These are phyloP conservation scores for Aureobasidium leucospermi DNA, from an alignment of 2,329 filamentous ascomycete genomes.

Conservation along the genomic window DNA sequence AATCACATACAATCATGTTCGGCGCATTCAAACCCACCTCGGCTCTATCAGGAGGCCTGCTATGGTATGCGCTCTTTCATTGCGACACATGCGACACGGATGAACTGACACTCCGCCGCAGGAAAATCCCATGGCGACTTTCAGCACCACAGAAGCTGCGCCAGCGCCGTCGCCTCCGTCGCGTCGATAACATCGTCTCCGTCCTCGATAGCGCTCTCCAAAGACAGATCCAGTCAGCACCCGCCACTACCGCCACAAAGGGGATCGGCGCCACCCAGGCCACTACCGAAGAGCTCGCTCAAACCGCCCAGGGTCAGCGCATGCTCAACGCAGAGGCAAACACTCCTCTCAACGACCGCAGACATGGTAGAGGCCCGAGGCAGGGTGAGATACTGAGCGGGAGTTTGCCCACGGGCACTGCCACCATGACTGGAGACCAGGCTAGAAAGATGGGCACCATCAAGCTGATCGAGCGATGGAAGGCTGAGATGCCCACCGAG, in stretches of 20 bases:
- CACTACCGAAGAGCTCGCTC: constrained; percentile 22
- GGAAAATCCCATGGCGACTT: constrained; percentile 96
- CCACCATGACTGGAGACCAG: constrained; percentile 20
- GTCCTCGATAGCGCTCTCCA: constrained; percentile 69
- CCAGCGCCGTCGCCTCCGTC: constrained; percentile 72
- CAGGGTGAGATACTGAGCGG: constrained; percentile 21
- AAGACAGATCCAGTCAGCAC: constrained; percentile 41
- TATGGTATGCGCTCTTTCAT: constrained; percentile 55
- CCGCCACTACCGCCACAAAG: constrained; percentile 11
- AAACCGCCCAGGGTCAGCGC: constrained; percentile 27
- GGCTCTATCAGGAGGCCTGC: constrained; percentile 67
- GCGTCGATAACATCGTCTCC: constrained; percentile 80
- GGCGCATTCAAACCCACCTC: constrained; percentile 74
- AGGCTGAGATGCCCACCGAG: constrained; percentile 91
- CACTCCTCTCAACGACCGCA: constrained; percentile 16
- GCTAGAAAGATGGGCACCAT: constrained; percentile 46
- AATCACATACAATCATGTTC: constrained; percentile 57
- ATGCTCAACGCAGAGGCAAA: constrained; percentile 19
- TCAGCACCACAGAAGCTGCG: constrained; percentile 85
- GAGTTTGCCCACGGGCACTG: constrained; percentile 10
- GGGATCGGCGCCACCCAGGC: constrained; percentile 17
- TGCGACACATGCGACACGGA: not conserved
- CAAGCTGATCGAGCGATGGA: constrained; percentile 83
- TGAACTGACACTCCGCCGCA: constrained; percentile 24
- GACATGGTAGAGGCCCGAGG: constrained; percentile 27